Base-by-base conservation (phyloP, 768 basidiomycete species). In the Suillus bovinus region DNA sequence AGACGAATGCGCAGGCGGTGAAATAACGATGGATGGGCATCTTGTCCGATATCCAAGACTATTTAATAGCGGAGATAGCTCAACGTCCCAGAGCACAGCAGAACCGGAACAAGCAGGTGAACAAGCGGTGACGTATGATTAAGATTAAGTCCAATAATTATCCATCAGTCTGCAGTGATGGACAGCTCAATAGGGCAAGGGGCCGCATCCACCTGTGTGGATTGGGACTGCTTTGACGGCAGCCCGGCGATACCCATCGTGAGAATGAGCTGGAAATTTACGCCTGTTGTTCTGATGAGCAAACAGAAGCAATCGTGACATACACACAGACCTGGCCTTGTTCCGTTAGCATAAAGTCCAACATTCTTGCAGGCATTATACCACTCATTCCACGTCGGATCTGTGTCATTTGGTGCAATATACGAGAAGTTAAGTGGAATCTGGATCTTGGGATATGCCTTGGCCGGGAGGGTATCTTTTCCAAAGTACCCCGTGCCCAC, bases 371-470 rank as follows among this genome's bases (percentile, higher is more conserved):
- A 95, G 7, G 84, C 89, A 61, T 89, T 79, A 71, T 94, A 90
- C 86, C 89, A 91, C 59, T 85, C 86, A 8, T 71, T 70, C 90
- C 94, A 98, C 24, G 95, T 96, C 39, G 82, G 79, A 75, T 98
- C 95, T 5, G 88, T 84, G 50, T 84, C 81, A 70, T 98, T 97
- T 13, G 84, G 78, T 0, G 89, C 93, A 14, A 86, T 66, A 72
- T 96, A 97, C 0, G 88, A 86, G 76, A 96, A 96, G 68, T 90
- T 90, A 57, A 98, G 77, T 0, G 94, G 94, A 11, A 98, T 65
- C 36, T 82, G 72, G 31, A 97, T 77, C 38, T 84, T 72, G n/a
- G 86, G 82, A 69, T 86, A 87, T 24, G 75, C 58, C 69, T 88
- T 89, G 13, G 91, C 88, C 6, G 88, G 85, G 11, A 95, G 75